These are phyloP conservation scores for Symbiotaphrina buchneri DNA, from an alignment of 495 filamentous ascomycete species.

Conservation along the genomic window DNA sequence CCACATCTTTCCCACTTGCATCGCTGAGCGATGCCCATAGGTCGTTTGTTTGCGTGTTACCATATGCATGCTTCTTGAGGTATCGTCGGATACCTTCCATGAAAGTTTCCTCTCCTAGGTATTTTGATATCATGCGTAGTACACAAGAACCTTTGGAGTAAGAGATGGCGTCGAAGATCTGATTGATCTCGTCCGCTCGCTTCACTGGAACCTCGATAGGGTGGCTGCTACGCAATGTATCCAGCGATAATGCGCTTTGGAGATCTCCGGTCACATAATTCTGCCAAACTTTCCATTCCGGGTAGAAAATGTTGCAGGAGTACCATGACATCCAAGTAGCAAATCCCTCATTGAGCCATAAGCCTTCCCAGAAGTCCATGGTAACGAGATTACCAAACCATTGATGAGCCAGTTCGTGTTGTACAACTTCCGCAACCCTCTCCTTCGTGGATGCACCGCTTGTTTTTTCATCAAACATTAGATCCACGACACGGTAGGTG, in stretches of 20 bases:
- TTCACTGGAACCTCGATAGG: slow-evolving; percentile 95
- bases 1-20: slow-evolving; percentile 77
- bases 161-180: slow-evolving; percentile 96
- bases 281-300: slow-evolving; percentile 99
- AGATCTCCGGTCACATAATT: slow-evolving; percentile 79
- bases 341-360: slow-evolving; percentile 98
- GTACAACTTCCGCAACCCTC: slow-evolving; percentile 80
- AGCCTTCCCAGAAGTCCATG: slow-evolving; percentile 98
- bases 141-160: slow-evolving; percentile 95
- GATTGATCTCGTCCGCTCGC: slow-evolving; percentile 85
- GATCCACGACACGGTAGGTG: slow-evolving; percentile 80
- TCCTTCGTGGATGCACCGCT: slow-evolving; percentile 85
- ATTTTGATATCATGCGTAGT: slow-evolving; percentile 91
- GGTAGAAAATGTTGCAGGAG: slow-evolving; percentile 70
- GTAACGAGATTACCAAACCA: slow-evolving; percentile 99
- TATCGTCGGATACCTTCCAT: slow-evolving; percentile 81
- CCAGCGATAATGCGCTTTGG: slow-evolving; percentile 66
- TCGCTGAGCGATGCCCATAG: slow-evolving; percentile 78
- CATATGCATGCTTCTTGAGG: slow-evolving; percentile 86
- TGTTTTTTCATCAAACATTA: slow-evolving; percentile 79
- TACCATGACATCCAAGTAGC: slow-evolving; percentile 71
- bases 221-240: slow-evolving; percentile 85
- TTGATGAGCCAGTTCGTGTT: slow-evolving; percentile 95
- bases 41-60: slow-evolving; percentile 66
- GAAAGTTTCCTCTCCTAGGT: slow-evolving; percentile 82